Percentiles rank a stretch among this genome's conserved stretches.
These are phyloP conservation scores for Aureobasidium sp. DNA, from an alignment of 2,329 filamentous ascomycete genomes.

Conservation along the genomic window DNA sequence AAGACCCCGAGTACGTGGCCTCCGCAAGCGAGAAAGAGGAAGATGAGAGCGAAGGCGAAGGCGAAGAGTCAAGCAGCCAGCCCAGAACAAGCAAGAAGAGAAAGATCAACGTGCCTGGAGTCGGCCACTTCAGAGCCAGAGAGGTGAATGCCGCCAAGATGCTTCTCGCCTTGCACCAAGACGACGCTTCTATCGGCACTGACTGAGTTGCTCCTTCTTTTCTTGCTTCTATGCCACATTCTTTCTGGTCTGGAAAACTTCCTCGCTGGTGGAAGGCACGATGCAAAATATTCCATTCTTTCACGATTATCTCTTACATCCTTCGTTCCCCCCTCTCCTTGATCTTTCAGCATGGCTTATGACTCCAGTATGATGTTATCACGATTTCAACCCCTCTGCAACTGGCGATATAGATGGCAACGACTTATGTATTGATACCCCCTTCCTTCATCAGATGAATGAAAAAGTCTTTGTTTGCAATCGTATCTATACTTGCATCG, in stretches of 20 bases:
- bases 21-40: slow-evolving; percentile 2
- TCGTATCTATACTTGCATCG: not conserved
- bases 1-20: slow-evolving; percentile 4
- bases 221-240: not conserved
- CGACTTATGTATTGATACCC: slow-evolving; percentile 1
- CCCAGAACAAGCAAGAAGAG: slow-evolving; percentile 7
- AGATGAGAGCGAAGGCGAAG: not conserved
- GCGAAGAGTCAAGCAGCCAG: not conserved
- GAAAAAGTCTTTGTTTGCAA: not conserved
- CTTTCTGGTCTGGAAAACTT: no score
- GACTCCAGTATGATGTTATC: not conserved
- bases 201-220: not conserved
- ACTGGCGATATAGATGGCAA: not conserved
- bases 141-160: slow-evolving; percentile 10
- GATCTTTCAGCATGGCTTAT: not conserved
- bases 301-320: not conserved
- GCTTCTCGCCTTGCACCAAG: not conserved
- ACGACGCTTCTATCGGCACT: not conserved
- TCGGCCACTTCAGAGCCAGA: not conserved
- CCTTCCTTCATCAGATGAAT: not conserved
- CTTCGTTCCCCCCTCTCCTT: not conserved
- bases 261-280: not conserved
- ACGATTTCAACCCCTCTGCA: not conserved
- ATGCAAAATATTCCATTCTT: not conserved
- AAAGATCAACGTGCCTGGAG: not conserved